Base-by-base conservation (phyloP, 805 yeast genomes). In the Teunomyces atbi region DNA sequence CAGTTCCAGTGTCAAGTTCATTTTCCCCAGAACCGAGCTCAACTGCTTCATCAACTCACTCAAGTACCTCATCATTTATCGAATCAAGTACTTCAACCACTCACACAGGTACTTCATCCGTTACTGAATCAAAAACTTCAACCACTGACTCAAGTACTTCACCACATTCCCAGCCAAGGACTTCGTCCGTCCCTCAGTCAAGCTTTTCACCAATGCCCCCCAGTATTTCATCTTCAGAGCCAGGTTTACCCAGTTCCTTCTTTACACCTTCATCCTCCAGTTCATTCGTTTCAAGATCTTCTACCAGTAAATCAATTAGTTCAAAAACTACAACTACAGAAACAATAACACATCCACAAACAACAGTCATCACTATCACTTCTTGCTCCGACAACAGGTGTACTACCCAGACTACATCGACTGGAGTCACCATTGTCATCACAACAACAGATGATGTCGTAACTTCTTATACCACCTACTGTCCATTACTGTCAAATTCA, bases 391-490 rank as follows among this genome's bases (percentile, higher is more conserved):
- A 20, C 8, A 35, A 41, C 7, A 36, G 20, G 7, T 46, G 49
- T 29, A 12, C n/a, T 8, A 40, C 45, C 5, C 26, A 16, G 6
- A 33, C 43, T 8, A 30, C 20, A 2, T n/a, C 35, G 3, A 49
- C 52, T 27, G 50, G 50, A 28, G 13, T 46, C 11, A 39, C 52
- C 26, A 41, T 48, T 6, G 43, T 47, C 5, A 55, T 56, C 6
- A 41, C 41, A 11, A 53, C 54, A 6, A 34, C 30, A 19, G 32
- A 41, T 2, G 47, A 44, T 4, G 44, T 27, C 6, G 42, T 45
- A 18, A 48, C 53, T 5, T 41, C 41, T 15, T 53, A 49, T 45
- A 54, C 57, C 15, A 56, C 59, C 7, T 53, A 47, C 49, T 56
- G 60, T 45, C 57, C 59, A 7, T 42, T 53, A 36, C 45, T 56